These are phyloP conservation scores for Cyclotella cryptica DNA, from an alignment of 108 stramenopile species.

Conservation along the genomic window DNA sequence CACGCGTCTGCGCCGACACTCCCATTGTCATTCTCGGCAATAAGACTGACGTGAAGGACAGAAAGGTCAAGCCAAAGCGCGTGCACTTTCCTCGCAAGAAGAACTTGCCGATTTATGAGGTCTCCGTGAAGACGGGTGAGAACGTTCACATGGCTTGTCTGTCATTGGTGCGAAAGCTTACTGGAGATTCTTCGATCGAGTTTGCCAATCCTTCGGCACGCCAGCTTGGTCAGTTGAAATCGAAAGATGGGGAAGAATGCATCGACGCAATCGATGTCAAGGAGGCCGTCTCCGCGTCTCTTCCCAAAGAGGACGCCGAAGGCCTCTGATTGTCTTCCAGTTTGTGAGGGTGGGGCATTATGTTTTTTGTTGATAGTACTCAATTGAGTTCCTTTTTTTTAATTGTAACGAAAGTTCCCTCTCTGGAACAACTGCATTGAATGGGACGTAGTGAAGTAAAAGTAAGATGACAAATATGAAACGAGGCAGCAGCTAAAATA, in stretches of 20 bases:
- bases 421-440: no score
- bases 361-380: no score
- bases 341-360: no score
- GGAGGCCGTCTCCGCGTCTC: background rate
- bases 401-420: no score
- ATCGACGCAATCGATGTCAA: background rate
- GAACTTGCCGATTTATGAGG: background rate
- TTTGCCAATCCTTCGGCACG: background rate
- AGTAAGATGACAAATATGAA: no score
- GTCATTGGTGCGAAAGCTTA: background rate
- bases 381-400: no score
- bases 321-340: background rate
- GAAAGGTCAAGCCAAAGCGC: background rate
- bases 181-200: background rate
- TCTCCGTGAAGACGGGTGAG: conserved; percentile 1
- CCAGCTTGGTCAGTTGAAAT: background rate
- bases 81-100: background rate
- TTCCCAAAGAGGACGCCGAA: background rate
- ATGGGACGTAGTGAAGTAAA: no score
- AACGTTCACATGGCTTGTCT: background rate
- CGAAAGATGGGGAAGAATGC: background rate
- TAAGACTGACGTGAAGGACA: conserved; percentile 3
- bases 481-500: no score
- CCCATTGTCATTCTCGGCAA: conserved; percentile 11
- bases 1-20: background rate